Conservation (phyloP, 2,329 filamentous ascomycete species). For the Alternaria ventricosa region DNA sequence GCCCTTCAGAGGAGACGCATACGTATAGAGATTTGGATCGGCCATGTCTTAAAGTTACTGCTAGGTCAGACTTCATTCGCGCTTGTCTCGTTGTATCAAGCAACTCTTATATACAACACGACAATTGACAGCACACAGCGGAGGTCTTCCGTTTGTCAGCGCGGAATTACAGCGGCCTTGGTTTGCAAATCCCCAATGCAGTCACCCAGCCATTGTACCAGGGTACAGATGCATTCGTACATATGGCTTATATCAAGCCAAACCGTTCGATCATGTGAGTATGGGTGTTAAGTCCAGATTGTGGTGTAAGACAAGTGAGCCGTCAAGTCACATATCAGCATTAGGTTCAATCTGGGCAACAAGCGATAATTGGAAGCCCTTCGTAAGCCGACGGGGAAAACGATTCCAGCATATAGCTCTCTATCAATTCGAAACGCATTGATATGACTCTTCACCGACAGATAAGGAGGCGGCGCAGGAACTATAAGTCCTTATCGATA, state of each 20-base stretch:
- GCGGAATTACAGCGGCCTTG: conserved; percentile 31
- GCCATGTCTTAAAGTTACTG: conserved; percentile 39
- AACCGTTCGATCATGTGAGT: background rate
- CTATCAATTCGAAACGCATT: background rate
- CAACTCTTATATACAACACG: background rate
- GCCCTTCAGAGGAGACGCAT: conserved; percentile 64
- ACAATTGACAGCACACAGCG: background rate
- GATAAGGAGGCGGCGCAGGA: conserved; percentile 18
- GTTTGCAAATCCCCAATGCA: background rate
- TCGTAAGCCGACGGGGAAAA: background rate
- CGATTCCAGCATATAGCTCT: background rate
- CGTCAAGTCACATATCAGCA: background rate
- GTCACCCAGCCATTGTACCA: background rate
- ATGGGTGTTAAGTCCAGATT: background rate
- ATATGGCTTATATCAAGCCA: background rate
- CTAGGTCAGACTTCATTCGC: too few species aligned
- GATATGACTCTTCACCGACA: conserved; percentile 7
- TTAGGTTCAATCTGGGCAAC: background rate
- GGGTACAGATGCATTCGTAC: background rate
- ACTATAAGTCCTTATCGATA: conserved; percentile 21
- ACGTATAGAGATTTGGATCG: conserved; percentile 55
- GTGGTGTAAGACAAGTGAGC: background rate
- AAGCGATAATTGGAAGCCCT: background rate
- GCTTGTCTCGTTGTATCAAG: background rate
- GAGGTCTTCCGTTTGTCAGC: conserved; percentile 34